Percentiles rank a stretch among this genome's conserved stretches.
Evolutionary conservation across 2,329 filamentous ascomycete genomes (phyloP).

Genomic region (Pseudogymnoascus sp.): DNA sequence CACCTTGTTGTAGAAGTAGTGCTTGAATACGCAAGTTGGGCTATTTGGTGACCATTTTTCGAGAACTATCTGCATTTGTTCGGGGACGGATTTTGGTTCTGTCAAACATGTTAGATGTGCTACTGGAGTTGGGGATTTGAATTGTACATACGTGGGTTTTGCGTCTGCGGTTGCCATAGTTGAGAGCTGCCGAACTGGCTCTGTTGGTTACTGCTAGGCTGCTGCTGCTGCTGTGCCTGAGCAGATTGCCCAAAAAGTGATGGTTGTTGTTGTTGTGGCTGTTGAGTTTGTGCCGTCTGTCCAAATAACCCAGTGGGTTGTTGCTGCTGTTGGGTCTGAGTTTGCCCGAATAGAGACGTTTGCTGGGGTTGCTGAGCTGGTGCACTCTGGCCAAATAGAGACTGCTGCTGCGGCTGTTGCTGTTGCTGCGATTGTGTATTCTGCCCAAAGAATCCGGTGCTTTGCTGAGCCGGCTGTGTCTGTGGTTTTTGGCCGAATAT

Average conservation of each 20-base stretch:
- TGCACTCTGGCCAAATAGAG: slow-evolving; percentile 20
- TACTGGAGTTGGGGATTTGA: neutral
- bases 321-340: slow-evolving; percentile 13
- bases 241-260: slow-evolving; percentile 29
- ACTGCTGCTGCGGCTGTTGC: slow-evolving; percentile 26
- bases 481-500: slow-evolving; percentile 17
- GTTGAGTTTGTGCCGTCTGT: slow-evolving; percentile 18
- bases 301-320: slow-evolving; percentile 14
- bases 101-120: slow-evolving; percentile 15
- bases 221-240: slow-evolving; percentile 29
- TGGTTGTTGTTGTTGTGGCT: slow-evolving; percentile 29
- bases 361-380: slow-evolving; percentile 15
- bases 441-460: slow-evolving; percentile 9
- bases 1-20: slow-evolving; percentile 84
- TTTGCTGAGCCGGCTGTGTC: slow-evolving; percentile 18
- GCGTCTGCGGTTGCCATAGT: slow-evolving; percentile 24
- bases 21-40: slow-evolving; percentile 65
- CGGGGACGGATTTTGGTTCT: slow-evolving; percentile 65
- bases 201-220: slow-evolving; percentile 18
- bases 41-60: slow-evolving; percentile 66
- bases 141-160: slow-evolving; percentile 22
- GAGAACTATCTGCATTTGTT: slow-evolving; percentile 63
- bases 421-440: slow-evolving; percentile 23
- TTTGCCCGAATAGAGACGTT: slow-evolving; percentile 16
- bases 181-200: slow-evolving; percentile 17